A percentile compares a stretch with the other conserved stretches of the same genome.
Evolutionary conservation across 106 monocot species (phyloP).

Genomic region (Acorus calamus): DNA sequence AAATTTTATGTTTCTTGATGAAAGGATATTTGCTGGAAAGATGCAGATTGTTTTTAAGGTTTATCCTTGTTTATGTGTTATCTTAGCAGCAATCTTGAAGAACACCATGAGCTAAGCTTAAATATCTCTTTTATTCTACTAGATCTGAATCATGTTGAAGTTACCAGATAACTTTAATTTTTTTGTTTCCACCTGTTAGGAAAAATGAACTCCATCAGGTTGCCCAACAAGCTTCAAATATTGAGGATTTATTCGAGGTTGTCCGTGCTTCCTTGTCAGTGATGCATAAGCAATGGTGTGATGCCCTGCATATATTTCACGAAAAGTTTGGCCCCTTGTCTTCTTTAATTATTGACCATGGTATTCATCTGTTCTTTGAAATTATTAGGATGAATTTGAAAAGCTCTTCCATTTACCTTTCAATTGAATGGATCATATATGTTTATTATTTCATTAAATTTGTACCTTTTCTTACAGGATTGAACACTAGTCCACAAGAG

Average conservation of each 20-base stretch:
- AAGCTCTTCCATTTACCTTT: neutral
- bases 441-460: no score
- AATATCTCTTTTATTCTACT: no score
- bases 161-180: neutral
- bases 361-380: slow-evolving; percentile 24
- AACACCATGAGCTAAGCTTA: no score
- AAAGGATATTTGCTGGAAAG: no score
- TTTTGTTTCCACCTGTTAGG: slow-evolving; percentile 17
- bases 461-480: slow-evolving; percentile 23
- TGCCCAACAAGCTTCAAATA: slow-evolving; percentile 88
- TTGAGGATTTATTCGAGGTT: slow-evolving; percentile 86
- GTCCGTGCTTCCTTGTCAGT: slow-evolving; percentile 60
- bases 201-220: slow-evolving; percentile 91
- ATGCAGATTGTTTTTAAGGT: no score
- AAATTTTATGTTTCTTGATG: no score
- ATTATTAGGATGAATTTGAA: neutral
- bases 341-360: slow-evolving; percentile 65
- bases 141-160: no score
- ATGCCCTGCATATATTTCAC: slow-evolving; percentile 70
- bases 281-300: slow-evolving; percentile 86
- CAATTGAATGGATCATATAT: neutral
- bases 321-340: slow-evolving; percentile 63
- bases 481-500: slow-evolving; percentile 65
- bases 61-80: no score
- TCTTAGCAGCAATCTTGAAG: no score